Conservation (phyloP, 495 filamentous ascomycete species). For the Xylaria telfairii region DNA sequence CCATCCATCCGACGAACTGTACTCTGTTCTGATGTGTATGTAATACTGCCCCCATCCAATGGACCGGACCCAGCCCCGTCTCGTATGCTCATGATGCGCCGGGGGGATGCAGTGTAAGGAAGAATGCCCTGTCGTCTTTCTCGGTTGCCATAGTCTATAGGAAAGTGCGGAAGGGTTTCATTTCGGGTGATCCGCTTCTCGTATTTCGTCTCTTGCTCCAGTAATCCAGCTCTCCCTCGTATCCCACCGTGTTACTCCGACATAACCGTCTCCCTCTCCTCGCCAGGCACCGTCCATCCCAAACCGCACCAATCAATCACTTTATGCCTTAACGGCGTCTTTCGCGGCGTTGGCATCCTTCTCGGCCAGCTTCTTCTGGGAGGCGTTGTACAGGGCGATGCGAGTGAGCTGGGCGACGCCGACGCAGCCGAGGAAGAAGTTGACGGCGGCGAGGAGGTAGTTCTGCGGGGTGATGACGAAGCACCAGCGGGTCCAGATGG, state of each 20-base stretch:
- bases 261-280: background rate
- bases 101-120: constrained; percentile 7
- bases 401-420: constrained; percentile 81
- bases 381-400: constrained; percentile 71
- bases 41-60: background rate
- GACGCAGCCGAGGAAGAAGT: constrained; percentile 95
- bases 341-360: constrained; percentile 42
- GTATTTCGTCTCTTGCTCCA: background rate
- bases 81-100: background rate
- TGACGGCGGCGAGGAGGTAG: constrained; percentile 88
- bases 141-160: constrained; percentile 5
- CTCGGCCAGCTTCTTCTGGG: constrained; percentile 59
- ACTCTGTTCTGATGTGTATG: background rate
- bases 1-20: background rate
- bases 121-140: background rate
- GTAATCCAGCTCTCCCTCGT: background rate
- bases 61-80: constrained; percentile 4
- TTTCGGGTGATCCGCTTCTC: background rate
- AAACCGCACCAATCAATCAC: background rate
- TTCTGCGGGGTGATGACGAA: constrained; percentile 94
- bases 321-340: constrained; percentile 17
- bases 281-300: background rate
- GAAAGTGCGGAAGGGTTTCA: background rate
- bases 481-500: constrained; percentile 99
- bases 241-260: background rate